Evolutionary conservation across 352 stramenopile genomes (phyloP), one percentile per base, ranked within the genome.

Genomic region (Phytophthora pini): DNA sequence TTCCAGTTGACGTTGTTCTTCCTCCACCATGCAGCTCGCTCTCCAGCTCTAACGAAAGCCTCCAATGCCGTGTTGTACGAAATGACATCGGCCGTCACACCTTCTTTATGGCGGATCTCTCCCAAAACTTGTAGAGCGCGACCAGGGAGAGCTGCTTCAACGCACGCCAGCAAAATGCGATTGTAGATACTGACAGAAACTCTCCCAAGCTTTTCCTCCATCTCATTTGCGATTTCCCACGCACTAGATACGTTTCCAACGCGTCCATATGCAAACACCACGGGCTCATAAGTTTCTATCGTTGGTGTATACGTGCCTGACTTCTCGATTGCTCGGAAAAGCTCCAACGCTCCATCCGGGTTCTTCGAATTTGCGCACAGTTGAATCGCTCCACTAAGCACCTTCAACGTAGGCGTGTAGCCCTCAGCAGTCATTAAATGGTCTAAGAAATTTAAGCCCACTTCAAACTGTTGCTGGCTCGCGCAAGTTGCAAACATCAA

Each of bases 21-120:
- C 59, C 60, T 58, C 45, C 68, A 59, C 65, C 68, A 59, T 48
- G 61, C 34, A 40, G 59, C 61, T 31, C 57, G 58, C 24, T 58
- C 45, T 32, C 46, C 51, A 31, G 68, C 56, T 68, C 56, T 70
- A 20, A 80, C 65, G 39, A 91, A 81, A 40, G 81, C 73, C 61
- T 79, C 79, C 2, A 94, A 36, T 5, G 82, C 64, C 15, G 70
- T 83, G 43, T 92, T 88, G 58, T 82, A 94, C 13, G 79, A 84
- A 57, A 77, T 57, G 0, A 77, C n/a, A 46, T 90, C 70, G 5
- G 72, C 76, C 15, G 43, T 24, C 17, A 83, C 31, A 7, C 61
- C 63, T 22, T 57, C 43, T 36, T 77, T 61, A 10, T 61, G 22
- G 7, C 68, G 48, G 38, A 91, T 82, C 48, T 80, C 70, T 12